These are phyloP conservation scores for Kwoniella dejecticola DNA, from an alignment of 768 basidiomycete species.

Conservation along the genomic window DNA sequence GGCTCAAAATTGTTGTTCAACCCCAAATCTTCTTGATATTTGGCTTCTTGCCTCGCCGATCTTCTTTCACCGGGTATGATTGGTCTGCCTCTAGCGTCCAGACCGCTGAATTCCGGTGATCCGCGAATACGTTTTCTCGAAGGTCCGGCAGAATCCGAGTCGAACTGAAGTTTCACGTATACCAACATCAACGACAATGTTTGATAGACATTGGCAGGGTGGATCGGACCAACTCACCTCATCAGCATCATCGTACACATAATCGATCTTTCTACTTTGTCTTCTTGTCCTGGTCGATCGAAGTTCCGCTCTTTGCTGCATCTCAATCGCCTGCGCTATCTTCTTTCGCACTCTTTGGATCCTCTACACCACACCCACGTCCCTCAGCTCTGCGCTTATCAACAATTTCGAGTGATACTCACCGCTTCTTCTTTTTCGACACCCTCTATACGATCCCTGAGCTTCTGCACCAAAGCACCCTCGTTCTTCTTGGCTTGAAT, in stretches of 20 bases:
- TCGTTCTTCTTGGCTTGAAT: conserved; percentile 41
- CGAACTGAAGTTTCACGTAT: too few relatives aligned
- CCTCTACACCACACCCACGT: conserved; percentile 27
- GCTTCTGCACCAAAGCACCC: conserved; percentile 26
- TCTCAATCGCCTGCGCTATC: conserved; percentile 25
- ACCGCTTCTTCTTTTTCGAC: conserved; percentile 49
- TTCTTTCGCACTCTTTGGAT: conserved; percentile 35
- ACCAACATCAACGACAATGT: too few relatives aligned
- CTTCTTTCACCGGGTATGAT: conserved; percentile 45
- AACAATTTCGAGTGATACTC: conserved; percentile 8
- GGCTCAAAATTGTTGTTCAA: background rate
- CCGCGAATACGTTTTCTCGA: conserved; percentile 11
- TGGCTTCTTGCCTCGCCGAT: conserved; percentile 25
- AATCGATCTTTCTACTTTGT: conserved; percentile 38
- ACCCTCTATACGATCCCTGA: conserved; percentile 28
- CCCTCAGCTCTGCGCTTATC: background rate
- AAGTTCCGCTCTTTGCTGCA: conserved; percentile 36
- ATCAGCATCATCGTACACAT: conserved; percentile 32
- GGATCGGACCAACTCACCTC: conserved; percentile 21
- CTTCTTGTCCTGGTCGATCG: conserved; percentile 42
- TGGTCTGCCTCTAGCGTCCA: conserved; percentile 7
- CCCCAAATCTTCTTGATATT: background rate
- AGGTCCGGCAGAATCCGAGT: conserved; percentile 7
- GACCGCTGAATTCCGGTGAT: conserved; percentile 10
- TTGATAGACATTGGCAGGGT: too few relatives aligned